These are phyloP conservation scores for Nicotiana tomentosiformis DNA, from an alignment of 257 asterid genomes.

Conservation along the genomic window DNA sequence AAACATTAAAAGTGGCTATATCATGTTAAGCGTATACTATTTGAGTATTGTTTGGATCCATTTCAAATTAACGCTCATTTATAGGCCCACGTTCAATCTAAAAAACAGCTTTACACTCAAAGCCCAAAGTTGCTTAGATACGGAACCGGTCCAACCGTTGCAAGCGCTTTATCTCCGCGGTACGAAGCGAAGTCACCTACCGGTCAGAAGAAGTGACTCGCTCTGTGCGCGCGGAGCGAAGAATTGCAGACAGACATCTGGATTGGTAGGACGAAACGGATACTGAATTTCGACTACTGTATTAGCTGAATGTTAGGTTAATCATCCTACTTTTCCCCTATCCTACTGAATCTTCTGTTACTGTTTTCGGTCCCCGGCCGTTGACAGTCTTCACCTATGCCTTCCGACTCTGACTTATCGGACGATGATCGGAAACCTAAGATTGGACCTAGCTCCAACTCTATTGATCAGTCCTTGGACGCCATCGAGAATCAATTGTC, in stretches of 20 bases:
- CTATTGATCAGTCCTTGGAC: constrained; percentile 85
- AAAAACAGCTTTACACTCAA: not conserved
- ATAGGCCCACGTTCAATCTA: not conserved
- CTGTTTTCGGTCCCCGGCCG: not conserved
- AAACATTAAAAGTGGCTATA: too few relatives aligned
- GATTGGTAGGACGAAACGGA: not conserved
- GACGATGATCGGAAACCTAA: constrained; percentile 31
- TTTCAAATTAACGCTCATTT: too few relatives aligned
- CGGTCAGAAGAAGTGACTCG: not conserved
- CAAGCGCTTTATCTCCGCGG: not conserved
- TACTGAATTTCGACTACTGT: not conserved
- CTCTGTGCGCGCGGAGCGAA: not conserved
- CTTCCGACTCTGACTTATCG: constrained; percentile 16
- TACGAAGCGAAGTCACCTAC: not conserved
- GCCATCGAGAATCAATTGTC: constrained; percentile 88
- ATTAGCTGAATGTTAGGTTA: too few relatives aligned
- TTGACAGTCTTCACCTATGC: constrained; percentile 10
- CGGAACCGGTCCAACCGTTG: not conserved
- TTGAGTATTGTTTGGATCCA: too few relatives aligned
- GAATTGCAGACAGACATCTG: too few relatives aligned
- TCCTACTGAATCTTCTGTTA: not conserved
- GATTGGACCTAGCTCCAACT: constrained; percentile 26
- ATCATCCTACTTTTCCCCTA: not conserved
- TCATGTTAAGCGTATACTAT: too few relatives aligned
- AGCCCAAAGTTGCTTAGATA: not conserved